Conservation (phyloP, 306 rosid genomes). For the Boehmeria nivea region DNA sequence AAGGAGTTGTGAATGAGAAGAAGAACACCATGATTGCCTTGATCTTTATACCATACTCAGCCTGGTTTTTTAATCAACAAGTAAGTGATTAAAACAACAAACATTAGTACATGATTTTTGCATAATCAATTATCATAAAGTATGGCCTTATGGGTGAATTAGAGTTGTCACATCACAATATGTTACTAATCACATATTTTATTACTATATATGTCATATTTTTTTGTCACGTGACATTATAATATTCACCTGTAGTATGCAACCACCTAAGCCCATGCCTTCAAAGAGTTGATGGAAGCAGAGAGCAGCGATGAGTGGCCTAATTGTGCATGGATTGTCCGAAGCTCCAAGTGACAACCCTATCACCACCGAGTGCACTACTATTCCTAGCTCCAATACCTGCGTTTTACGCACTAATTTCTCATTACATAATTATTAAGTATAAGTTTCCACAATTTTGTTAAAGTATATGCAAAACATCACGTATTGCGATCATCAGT, state of each 20-base stretch:
- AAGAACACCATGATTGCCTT: conserved; percentile 44
- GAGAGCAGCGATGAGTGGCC: conserved; percentile 61
- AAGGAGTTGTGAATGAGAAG: conserved; percentile 63
- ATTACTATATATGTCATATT: too few species aligned
- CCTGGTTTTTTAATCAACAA: conserved; percentile 30
- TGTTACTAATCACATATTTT: too few species aligned
- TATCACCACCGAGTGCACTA: conserved; percentile 76
- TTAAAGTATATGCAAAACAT: too few species aligned
- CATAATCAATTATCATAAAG: too few species aligned
- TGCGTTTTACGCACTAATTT: too few species aligned
- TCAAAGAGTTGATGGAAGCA: conserved; percentile 81
- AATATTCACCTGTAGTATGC: conserved; percentile 53
- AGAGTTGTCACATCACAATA: too few species aligned
- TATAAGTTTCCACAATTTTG: too few species aligned
- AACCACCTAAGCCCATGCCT: conserved; percentile 71
- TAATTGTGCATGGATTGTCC: conserved; percentile 54
- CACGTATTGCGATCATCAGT: too few species aligned
- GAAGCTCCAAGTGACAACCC: conserved; percentile 77
- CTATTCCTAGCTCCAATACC: conserved; percentile 59
- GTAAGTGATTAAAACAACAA: too few species aligned
- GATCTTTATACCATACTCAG: conserved; percentile 45
- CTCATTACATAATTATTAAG: too few species aligned
- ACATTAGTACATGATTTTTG: too few species aligned
- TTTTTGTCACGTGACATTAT: neutral
- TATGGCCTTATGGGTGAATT: too few species aligned